Conservation (phyloP, 495 filamentous ascomycete species). For the Neurospora sublineolata region DNA sequence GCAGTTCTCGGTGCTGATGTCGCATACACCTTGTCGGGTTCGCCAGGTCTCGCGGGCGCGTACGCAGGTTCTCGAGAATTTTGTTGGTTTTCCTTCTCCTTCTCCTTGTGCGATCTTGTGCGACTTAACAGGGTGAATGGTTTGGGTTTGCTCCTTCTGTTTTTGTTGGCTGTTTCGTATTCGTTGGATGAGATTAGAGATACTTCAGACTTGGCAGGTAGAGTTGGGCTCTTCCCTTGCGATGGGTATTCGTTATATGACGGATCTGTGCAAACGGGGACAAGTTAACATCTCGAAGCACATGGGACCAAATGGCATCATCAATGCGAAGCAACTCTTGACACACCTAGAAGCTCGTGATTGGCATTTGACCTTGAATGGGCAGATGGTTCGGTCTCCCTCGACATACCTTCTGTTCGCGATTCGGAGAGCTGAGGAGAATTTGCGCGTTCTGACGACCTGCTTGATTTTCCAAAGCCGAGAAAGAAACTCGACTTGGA, state of each 20-base stretch:
- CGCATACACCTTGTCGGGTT: conserved; percentile 29
- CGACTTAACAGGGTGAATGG: conserved; percentile 51
- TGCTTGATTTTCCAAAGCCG: conserved; percentile 32
- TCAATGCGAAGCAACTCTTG: neutral
- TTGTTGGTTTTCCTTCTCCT: conserved; percentile 30
- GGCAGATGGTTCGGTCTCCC: conserved; percentile 27
- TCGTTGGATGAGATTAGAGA: conserved; percentile 31
- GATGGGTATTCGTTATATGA: conserved; percentile 26
- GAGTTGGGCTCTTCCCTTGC: conserved; percentile 23
- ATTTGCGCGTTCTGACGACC: conserved; percentile 27
- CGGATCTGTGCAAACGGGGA: conserved; percentile 21
- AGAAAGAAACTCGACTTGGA: conserved; percentile 34
- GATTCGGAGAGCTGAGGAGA: conserved; percentile 25
- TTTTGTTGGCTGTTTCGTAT: conserved; percentile 21
- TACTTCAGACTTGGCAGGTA: conserved; percentile 33
- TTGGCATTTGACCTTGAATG: conserved; percentile 13
- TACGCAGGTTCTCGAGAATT: conserved; percentile 27
- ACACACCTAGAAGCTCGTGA: conserved; percentile 34
- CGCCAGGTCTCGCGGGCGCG: conserved; percentile 20
- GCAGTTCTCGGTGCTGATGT: conserved; percentile 34
- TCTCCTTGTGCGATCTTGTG: conserved; percentile 55
- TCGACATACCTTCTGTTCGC: conserved; percentile 32
- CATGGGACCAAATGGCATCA: neutral
- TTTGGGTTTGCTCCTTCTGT: conserved; percentile 41
- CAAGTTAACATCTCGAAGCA: conserved; percentile 10